A percentile compares a stretch with the other conserved stretches of the same genome.
These are phyloP conservation scores for Phytophthora hibernalis DNA, from an alignment of 352 stramenopile species.

Conservation along the genomic window DNA sequence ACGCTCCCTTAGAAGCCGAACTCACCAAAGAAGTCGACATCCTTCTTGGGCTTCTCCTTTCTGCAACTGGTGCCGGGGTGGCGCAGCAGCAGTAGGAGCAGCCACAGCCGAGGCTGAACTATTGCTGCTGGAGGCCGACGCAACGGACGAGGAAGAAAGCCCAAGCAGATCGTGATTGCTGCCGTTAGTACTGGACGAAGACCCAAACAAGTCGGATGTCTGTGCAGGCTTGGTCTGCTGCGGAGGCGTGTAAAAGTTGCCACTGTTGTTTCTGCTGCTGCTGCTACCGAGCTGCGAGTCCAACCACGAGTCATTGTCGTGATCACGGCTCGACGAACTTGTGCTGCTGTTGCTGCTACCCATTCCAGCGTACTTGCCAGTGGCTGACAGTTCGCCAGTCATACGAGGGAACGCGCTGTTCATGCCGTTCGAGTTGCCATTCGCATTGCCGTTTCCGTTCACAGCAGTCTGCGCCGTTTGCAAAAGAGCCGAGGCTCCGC, in stretches of 20 bases:
- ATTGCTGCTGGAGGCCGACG: slow-evolving; percentile 33
- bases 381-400: slow-evolving; percentile 62
- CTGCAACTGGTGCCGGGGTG: slow-evolving; percentile 43
- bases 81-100: slow-evolving; percentile 24
- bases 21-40: slow-evolving; percentile 88
- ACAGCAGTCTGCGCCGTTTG: slow-evolving; percentile 73
- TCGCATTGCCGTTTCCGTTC: slow-evolving; percentile 35
- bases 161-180: slow-evolving; percentile 39
- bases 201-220: slow-evolving; percentile 57
- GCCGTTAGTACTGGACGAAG: slow-evolving; percentile 42
- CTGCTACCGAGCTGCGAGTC: slow-evolving; percentile 55
- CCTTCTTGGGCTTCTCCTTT: slow-evolving; percentile 64
- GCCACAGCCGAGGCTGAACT: slow-evolving; percentile 24
- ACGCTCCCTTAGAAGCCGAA: slow-evolving; percentile 67
- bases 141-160: slow-evolving; percentile 28
- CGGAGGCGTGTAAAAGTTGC: slow-evolving; percentile 26
- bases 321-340: slow-evolving; percentile 44
- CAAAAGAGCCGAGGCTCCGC: slow-evolving; percentile 64
- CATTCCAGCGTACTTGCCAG: slow-evolving; percentile 71
- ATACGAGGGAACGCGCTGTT: slow-evolving; percentile 58
- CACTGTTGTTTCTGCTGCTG: slow-evolving; percentile 21
- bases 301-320: slow-evolving; percentile 79
- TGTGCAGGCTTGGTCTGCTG: slow-evolving; percentile 39
- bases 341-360: slow-evolving; percentile 42
- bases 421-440: slow-evolving; percentile 28